Percentiles rank a stretch among this genome's conserved stretches.
Evolutionary conservation across 768 basidiomycete genomes (phyloP).

Genomic region (Termitomyces heimii): DNA sequence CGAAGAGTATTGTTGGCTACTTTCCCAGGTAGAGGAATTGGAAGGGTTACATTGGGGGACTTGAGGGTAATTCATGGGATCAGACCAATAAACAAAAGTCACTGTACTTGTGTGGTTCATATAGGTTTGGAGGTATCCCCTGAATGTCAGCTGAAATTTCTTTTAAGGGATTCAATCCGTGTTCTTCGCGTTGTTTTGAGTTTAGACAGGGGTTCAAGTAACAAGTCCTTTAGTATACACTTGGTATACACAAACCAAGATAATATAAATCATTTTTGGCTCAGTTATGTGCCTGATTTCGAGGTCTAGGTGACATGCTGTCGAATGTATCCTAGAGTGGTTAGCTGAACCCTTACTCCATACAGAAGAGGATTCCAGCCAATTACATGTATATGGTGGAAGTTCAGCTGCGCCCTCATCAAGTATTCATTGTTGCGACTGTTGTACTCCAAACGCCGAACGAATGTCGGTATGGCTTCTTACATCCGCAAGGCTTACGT

Average conservation of each 20-base stretch:
- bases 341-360: too few relatives aligned
- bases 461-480: too few relatives aligned
- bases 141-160: slow-evolving; percentile 18
- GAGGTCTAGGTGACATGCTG: slow-evolving; percentile 11
- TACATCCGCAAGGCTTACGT: too few relatives aligned
- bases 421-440: too few relatives aligned
- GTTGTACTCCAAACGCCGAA: too few relatives aligned
- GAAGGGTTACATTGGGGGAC: slow-evolving; percentile 26
- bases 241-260: slow-evolving; percentile 11
- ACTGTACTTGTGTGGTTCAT: slow-evolving; percentile 22
- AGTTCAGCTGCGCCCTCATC: too few relatives aligned
- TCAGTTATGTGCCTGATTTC: slow-evolving; percentile 12
- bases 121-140: slow-evolving; percentile 15
- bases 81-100: slow-evolving; percentile 5
- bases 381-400: too few relatives aligned
- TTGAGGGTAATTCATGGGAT: slow-evolving; percentile 24
- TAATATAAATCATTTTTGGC: slow-evolving; percentile 19
- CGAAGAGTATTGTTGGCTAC: slow-evolving; percentile 24
- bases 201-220: slow-evolving; percentile 13
- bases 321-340: slow-evolving; percentile 12
- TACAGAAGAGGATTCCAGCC: too few relatives aligned
- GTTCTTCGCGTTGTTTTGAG: slow-evolving; percentile 21
- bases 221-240: slow-evolving; percentile 14
- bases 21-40: slow-evolving; percentile 27
- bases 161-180: slow-evolving; percentile 18